These are phyloP conservation scores for Termitomyces sp. DNA, from an alignment of 768 basidiomycete species.

Conservation along the genomic window DNA sequence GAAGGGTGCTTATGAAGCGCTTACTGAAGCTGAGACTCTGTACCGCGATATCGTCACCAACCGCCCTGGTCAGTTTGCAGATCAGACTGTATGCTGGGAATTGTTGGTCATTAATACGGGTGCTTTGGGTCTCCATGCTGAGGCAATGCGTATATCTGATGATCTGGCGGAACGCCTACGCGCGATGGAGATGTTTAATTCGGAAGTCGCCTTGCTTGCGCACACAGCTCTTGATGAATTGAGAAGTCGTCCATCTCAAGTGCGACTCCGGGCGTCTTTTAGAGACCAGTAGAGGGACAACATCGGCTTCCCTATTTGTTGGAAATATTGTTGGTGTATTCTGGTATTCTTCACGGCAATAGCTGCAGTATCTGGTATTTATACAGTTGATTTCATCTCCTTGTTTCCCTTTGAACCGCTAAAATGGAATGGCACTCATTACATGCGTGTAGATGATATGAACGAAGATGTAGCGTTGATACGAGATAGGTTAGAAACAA, in stretches of 20 bases:
- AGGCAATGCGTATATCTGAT: background rate
- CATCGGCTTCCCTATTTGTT: background rate
- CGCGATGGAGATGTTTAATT: slow-evolving; percentile 6
- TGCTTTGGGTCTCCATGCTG: slow-evolving; percentile 1
- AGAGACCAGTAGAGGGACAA: background rate
- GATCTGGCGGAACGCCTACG: slow-evolving; percentile 2
- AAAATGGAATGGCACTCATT: background rate
- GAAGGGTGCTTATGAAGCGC: background rate
- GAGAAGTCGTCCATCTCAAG: slow-evolving; percentile 3
- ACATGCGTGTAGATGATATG: background rate
- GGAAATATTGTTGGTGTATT: background rate
- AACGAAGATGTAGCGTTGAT: background rate
- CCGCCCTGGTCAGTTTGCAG: background rate
- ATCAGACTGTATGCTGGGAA: slow-evolving; percentile 2
- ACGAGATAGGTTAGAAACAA: background rate
- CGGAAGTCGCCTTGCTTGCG: slow-evolving; percentile 1
- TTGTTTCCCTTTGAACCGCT: too few species aligned
- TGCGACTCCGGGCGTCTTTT: background rate
- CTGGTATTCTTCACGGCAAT: background rate
- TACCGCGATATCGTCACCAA: background rate
- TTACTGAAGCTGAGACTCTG: slow-evolving; percentile 3
- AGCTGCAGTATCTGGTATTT: background rate
- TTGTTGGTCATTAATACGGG: background rate
- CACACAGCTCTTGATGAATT: slow-evolving; percentile 1
- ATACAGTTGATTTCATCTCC: too few species aligned